Percentiles rank a stretch among this genome's conserved stretches.
phyloP scores from a whole-genome alignment of 2,329 filamentous ascomycete species.

The Trichoderma sp. region DNA sequence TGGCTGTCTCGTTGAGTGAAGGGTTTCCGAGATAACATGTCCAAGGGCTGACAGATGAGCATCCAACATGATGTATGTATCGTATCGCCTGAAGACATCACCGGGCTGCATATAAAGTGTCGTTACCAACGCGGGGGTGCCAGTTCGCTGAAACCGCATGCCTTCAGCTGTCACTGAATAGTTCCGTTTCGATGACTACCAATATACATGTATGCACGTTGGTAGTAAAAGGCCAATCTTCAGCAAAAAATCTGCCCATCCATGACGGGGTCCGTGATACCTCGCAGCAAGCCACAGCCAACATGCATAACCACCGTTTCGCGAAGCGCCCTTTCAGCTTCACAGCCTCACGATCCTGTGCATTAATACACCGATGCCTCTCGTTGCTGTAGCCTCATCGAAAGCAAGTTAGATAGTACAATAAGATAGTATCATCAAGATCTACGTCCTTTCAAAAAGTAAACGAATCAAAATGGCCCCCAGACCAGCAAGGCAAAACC shows the following conservation, averaged over 20 bases:
- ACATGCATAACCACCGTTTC: conserved; percentile 20
- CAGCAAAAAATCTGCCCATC: background rate
- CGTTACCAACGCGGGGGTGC: background rate
- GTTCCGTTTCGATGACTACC: background rate
- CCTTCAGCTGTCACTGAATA: background rate
- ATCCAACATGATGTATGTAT: no score
- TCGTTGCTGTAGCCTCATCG: background rate
- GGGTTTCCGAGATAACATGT: no score
- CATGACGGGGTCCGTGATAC: conserved; percentile 8
- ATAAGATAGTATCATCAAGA: background rate
- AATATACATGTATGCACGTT: background rate
- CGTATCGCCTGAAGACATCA: no score
- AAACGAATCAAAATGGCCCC: background rate
- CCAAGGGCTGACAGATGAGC: no score
- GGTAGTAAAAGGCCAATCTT: conserved; percentile 12
- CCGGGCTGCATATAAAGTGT: background rate
- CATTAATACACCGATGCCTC: background rate
- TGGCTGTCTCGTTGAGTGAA: no score
- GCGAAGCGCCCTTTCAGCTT: conserved; percentile 2
- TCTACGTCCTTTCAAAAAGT: background rate
- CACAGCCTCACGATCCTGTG: conserved; percentile 14
- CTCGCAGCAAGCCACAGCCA: background rate
- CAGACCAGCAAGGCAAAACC: background rate
- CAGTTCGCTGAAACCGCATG: background rate
- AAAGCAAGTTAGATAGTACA: background rate